Base-by-base conservation (phyloP, 192 early-diverging fungal genomes). In the Umbelopsis sp. region DNA sequence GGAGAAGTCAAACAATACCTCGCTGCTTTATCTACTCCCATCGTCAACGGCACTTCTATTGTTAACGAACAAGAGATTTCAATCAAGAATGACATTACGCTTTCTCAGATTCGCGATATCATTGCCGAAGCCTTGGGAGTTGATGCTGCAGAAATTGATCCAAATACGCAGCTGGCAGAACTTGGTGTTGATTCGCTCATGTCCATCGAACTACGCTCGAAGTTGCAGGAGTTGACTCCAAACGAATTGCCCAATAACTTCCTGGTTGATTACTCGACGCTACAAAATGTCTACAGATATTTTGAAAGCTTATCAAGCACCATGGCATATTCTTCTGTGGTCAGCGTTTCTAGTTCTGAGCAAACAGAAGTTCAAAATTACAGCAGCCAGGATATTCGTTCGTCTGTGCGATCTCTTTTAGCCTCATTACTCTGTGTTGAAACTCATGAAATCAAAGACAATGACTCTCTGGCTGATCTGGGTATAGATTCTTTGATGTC, bases 401-500 rank as follows among this genome's bases (percentile, higher is more conserved):
- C 18, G 4, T 48, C 46, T 18, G 46, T 48, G 46, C 46, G 46
- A 48, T 2, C 46, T 48, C 46, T 48, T 48, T 4, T 48, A 48
- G 46, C 46, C 46, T 48, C 46, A 48, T 48, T 48, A 4, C 46
- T 48, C 4, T 48, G 46, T 4, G 46, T 48, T 4, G 46, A 18
- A 48, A 48, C 13, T 48, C 13, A 48, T 48, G 46, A 48, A 48
- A 48, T 48, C 46, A 48, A 48, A 48, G 46, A 48, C 4, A 48
- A 18, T 4, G 46, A 48, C 46, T 48, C 46, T 18, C 46, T 48
- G 46, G 46, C 46, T 48, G 46, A 48, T 48, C 46, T 48, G 1
- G 46, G 46, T 48, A 48, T 48, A 48, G 46, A 48, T 48, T 48
- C 46, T 18, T 48, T 48, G 46, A 48, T 48, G 46, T 48, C 46